Percentiles rank a stretch among this genome's conserved stretches.
phyloP scores from a whole-genome alignment of 192 early-diverging fungal species.

The Gigaspora rosea region DNA sequence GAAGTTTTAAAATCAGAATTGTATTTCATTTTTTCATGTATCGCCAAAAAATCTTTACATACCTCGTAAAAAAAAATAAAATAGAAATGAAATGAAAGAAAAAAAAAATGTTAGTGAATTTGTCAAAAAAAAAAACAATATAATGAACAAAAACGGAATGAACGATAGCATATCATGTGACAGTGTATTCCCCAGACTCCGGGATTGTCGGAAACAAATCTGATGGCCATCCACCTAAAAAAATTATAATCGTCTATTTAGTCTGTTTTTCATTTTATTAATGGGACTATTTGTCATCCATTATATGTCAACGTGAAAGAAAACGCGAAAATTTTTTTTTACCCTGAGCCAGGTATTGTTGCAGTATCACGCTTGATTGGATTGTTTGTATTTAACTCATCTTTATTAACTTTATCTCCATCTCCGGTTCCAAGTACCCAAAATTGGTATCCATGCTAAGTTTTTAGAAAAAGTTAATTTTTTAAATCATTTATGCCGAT shows the following conservation, averaged over 20 bases:
- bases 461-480: constrained; percentile 36
- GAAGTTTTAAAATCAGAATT: constrained; percentile 34
- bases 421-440: constrained; percentile 48
- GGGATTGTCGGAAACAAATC: constrained; percentile 50
- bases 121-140: constrained; percentile 26
- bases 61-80: constrained; percentile 32
- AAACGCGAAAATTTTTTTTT: constrained; percentile 34
- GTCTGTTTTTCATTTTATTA: constrained; percentile 33
- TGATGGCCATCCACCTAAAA: constrained; percentile 42
- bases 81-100: constrained; percentile 29
- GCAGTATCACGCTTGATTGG: constrained; percentile 47
- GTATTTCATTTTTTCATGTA: constrained; percentile 32
- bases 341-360: constrained; percentile 39
- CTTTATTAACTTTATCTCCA: constrained; percentile 42
- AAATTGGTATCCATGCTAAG: constrained; percentile 50
- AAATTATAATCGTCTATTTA: constrained; percentile 32
- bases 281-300: constrained; percentile 21
- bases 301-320: constrained; percentile 23
- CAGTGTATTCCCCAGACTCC: constrained; percentile 52
- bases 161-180: constrained; percentile 44
- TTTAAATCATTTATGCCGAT: constrained; percentile 19
- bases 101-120: constrained; percentile 30
- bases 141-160: constrained; percentile 33
- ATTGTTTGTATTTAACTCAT: constrained; percentile 40
- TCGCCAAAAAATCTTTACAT: constrained; percentile 35